Evolutionary conservation across 2,329 filamentous ascomycete species (phyloP), one percentile per base, ranked within the genome.

Genomic region (Coleophoma crateriformis): DNA sequence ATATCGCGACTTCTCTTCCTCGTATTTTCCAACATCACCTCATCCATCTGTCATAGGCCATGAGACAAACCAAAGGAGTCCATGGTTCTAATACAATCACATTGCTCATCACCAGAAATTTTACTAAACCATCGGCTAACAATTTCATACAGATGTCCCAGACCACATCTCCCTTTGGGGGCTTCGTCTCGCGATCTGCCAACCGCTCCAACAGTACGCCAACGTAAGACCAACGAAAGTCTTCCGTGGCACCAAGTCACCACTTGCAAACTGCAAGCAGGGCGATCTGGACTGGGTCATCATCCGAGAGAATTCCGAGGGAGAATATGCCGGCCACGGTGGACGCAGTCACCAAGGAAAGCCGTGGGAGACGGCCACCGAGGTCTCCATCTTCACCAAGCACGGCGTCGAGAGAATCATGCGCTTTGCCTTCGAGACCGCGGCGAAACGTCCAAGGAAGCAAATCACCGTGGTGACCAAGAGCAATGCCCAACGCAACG

Each of bases 111-210:
- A 27, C 22, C 22, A 27, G 22, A 27, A 27, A 7, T 27, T 7
- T 27, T 4, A 27, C 22, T 4, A 27, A 27, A 7, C 22, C 14
- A n/a, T 13, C 4, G n/a, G 13, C 27, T 44, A 11, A 58, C 12
- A 3, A 42, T 5, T 15, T 42, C 2, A 17, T 33, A 12, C 72
- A 61, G 72, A 80, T 41, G 78, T 84, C 0, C 80, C 81, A 1
- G 81, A 84, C 55, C 79, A 83, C 57, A 78, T 84, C 54, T 81
- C 78, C 1, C 75, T 85, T 20, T 84, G 81, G 81, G 70, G 71
- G 27, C 69, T 85, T n/a, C 77, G 81, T 39, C 70, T 85, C 1
- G 78, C 79, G 1, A 82, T 85, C 57, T 76, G 81, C 56, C 78
- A 82, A 54, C 70, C 74, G 20, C 67, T 84, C 50, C 80, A 83